Percentiles rank a stretch among this genome's conserved stretches.
Conservation (phyloP, 2,329 filamentous ascomycete genomes). For the Aulographum hederae region DNA sequence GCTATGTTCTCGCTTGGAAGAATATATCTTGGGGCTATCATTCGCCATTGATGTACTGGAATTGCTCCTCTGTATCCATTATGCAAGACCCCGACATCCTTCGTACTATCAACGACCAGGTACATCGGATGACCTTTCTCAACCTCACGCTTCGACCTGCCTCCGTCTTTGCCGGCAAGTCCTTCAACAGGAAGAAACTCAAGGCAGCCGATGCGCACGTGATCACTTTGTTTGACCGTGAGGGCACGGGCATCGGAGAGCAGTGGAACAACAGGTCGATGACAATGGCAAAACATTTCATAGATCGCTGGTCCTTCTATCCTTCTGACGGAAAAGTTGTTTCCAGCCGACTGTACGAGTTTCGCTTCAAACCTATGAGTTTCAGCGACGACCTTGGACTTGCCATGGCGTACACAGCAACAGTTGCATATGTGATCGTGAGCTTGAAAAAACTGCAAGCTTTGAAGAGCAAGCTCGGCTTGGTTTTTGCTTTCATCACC, state of each 20-base stretch:
- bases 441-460: constrained; percentile 53
- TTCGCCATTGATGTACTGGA: constrained; percentile 70
- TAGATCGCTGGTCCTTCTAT: constrained; percentile 45
- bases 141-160: constrained; percentile 61
- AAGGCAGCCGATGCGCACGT: constrained; percentile 61
- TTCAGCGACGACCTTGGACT: constrained; percentile 45
- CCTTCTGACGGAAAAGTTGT: constrained; percentile 36
- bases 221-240: constrained; percentile 54
- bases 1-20: constrained; percentile 35
- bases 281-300: constrained; percentile 29
- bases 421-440: constrained; percentile 44
- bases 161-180: constrained; percentile 68
- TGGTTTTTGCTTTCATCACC: constrained; percentile 50
- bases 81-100: constrained; percentile 44
- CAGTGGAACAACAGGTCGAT: constrained; percentile 46
- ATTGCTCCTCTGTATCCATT: constrained; percentile 42
- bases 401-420: constrained; percentile 44
- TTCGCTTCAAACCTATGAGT: constrained; percentile 60
- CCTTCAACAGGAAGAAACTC: constrained; percentile 48
- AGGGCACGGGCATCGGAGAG: constrained; percentile 42
- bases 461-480: constrained; percentile 56
- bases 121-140: constrained; percentile 43
- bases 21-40: constrained; percentile 60
- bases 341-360: constrained; percentile 52
- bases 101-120: constrained; percentile 48